phyloP scores from a whole-genome alignment of 768 basidiomycete genomes.

The Tulasnella sp. region DNA sequence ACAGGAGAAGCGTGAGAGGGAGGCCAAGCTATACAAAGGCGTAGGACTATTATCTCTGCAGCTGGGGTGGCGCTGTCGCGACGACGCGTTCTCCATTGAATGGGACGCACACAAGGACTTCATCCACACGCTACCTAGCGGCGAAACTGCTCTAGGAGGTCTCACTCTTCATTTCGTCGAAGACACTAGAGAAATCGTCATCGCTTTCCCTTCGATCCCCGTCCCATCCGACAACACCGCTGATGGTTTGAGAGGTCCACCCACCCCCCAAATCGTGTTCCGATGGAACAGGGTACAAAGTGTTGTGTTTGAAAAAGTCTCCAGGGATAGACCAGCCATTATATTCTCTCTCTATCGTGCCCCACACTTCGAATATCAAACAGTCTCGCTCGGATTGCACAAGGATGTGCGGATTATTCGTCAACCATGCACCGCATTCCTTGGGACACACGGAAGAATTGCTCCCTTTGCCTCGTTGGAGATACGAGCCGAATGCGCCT shows the following conservation, averaged over 20 bases:
- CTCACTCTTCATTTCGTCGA: not conserved
- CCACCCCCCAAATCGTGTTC: conserved; percentile 4
- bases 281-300: too few species aligned
- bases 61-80: conserved; percentile 18
- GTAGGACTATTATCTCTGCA: not conserved
- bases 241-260: not conserved
- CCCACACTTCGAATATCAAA: conserved; percentile 4
- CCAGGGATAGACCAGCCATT: too few species aligned
- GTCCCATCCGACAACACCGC: not conserved
- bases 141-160: not conserved
- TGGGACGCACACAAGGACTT: conserved; percentile 4
- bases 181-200: not conserved
- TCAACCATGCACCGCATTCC: not conserved
- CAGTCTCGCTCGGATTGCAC: too few species aligned
- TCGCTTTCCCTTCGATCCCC: not conserved
- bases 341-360: not conserved
- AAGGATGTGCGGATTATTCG: not conserved
- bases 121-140: not conserved
- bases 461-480: conserved; percentile 11
- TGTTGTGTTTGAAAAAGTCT: too few species aligned
- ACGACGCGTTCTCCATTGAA: conserved; percentile 13
- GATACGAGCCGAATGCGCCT: not conserved
- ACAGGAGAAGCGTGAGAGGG: not conserved
- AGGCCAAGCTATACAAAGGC: not conserved
- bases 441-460: not conserved